phyloP scores from a whole-genome alignment of 441 rosid species.

The Croton setiger region DNA sequence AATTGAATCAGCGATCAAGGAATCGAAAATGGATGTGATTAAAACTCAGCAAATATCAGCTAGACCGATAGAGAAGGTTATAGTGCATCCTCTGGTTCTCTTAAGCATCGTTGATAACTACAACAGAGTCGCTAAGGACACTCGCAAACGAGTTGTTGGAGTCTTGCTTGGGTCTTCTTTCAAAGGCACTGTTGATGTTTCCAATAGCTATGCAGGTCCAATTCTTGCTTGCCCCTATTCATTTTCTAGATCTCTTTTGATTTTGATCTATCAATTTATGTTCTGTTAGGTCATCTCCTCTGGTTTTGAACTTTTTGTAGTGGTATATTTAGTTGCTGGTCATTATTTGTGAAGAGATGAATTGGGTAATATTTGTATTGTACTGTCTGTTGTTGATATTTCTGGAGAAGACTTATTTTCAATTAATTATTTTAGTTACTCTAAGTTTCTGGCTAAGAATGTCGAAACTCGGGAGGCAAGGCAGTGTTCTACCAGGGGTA shows the following conservation, averaged over 20 bases:
- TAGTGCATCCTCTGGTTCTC: constrained; percentile 87
- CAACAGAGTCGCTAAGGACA: constrained; percentile 83
- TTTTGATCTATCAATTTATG: neutral
- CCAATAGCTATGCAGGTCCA: constrained; percentile 82
- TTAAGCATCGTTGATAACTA: constrained; percentile 89
- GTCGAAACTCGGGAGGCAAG: too few species aligned
- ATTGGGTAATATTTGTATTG: neutral
- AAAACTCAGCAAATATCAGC: constrained; percentile 73
- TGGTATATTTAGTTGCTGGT: neutral
- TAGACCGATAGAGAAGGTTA: constrained; percentile 72
- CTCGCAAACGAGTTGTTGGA: constrained; percentile 80
- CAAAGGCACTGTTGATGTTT: constrained; percentile 74
- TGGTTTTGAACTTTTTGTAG: neutral
- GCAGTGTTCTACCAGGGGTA: too few species aligned
- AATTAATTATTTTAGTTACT: neutral
- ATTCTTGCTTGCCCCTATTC: neutral
- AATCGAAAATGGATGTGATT: constrained; percentile 64
- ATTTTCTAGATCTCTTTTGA: constrained; percentile 7
- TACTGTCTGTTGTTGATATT: neutral
- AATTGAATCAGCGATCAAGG: neutral
- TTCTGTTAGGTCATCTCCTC: neutral
- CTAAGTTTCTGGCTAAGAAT: neutral
- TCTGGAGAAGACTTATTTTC: neutral
- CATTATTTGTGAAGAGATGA: neutral
- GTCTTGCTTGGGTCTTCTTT: constrained; percentile 67